Percentiles rank a stretch among this genome's conserved stretches.
These are phyloP conservation scores for Isabelozyma gotoi DNA, from an alignment of 805 yeast genomes.

Conservation along the genomic window DNA sequence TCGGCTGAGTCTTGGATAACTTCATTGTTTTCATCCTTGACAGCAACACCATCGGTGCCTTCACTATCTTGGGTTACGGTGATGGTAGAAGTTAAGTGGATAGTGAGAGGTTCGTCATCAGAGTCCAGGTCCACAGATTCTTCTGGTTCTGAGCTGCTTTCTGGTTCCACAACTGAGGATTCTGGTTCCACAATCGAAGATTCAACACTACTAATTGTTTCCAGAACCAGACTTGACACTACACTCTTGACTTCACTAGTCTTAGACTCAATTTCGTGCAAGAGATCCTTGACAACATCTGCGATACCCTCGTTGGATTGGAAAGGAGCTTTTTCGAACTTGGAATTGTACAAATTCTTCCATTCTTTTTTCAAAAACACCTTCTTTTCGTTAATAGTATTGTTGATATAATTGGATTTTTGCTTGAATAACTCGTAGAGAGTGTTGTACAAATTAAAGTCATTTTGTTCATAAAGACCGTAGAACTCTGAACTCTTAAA, in stretches of 20 bases:
- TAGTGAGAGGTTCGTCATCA: constrained; percentile 19
- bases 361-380: constrained; percentile 19
- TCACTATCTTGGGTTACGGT: constrained; percentile 6
- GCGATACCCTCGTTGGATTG: constrained; percentile 11
- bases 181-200: constrained; percentile 1
- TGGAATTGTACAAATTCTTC: constrained; percentile 20
- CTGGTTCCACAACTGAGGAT: not conserved
- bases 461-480: not conserved
- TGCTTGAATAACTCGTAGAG: not conserved
- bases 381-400: not conserved
- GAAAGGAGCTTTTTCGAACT: constrained; percentile 4
- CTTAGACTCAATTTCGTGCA: constrained; percentile 12
- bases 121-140: constrained; percentile 1
- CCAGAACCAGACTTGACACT: not conserved
- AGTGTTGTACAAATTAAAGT: not conserved
- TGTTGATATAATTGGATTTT: not conserved
- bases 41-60: constrained; percentile 1
- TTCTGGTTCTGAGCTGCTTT: not conserved
- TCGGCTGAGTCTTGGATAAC: constrained; percentile 12
- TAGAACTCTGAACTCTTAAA: not conserved
- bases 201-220: not conserved
- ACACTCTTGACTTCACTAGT: constrained; percentile 1
- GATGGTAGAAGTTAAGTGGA: constrained; percentile 23
- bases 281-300: constrained; percentile 20
- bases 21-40: not conserved